phyloP scores from a whole-genome alignment of 2,329 filamentous ascomycete genomes.

The Geosmithia flava region DNA sequence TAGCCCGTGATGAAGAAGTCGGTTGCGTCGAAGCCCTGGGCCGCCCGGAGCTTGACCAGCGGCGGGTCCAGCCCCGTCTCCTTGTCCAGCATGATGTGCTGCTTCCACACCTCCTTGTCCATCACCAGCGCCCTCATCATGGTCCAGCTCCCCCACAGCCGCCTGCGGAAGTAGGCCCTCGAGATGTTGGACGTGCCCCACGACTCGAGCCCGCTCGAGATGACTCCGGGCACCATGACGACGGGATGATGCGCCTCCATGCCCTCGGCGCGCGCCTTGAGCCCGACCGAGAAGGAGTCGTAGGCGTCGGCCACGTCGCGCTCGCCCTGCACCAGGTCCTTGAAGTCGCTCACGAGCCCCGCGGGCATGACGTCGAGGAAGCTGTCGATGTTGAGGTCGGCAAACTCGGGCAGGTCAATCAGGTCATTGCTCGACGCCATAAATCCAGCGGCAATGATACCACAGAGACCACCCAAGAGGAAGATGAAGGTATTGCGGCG shows the following conservation, averaged over 20 bases:
- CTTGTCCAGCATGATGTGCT: constrained; percentile 93
- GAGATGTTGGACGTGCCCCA: constrained; percentile 86
- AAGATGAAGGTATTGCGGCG: constrained; percentile 75
- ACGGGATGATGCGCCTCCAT: constrained; percentile 74
- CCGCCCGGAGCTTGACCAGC: constrained; percentile 77
- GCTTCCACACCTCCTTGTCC: constrained; percentile 92
- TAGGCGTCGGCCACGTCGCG: constrained; percentile 73
- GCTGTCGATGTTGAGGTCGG: constrained; percentile 71
- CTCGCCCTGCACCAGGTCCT: constrained; percentile 76
- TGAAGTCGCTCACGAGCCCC: constrained; percentile 73
- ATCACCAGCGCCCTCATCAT: constrained; percentile 95
- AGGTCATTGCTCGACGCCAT: constrained; percentile 85
- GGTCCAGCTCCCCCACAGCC: constrained; percentile 95
- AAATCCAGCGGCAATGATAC: constrained; percentile 76
- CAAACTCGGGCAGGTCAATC: constrained; percentile 62
- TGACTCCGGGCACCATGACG: constrained; percentile 95
- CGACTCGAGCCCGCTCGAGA: constrained; percentile 91
- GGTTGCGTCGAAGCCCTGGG: constrained; percentile 93
- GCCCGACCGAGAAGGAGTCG: constrained; percentile 84
- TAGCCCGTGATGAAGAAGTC: constrained; percentile 90
- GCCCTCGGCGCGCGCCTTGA: constrained; percentile 72
- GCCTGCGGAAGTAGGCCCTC: constrained; percentile 82
- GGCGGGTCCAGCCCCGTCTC: constrained; percentile 83
- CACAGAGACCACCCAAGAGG: constrained; percentile 76
- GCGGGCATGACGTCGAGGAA: constrained; percentile 81